Evolutionary conservation across 495 filamentous ascomycete genomes (phyloP), one percentile per base, ranked within the genome.

Genomic region (Penicillium alfredii): DNA sequence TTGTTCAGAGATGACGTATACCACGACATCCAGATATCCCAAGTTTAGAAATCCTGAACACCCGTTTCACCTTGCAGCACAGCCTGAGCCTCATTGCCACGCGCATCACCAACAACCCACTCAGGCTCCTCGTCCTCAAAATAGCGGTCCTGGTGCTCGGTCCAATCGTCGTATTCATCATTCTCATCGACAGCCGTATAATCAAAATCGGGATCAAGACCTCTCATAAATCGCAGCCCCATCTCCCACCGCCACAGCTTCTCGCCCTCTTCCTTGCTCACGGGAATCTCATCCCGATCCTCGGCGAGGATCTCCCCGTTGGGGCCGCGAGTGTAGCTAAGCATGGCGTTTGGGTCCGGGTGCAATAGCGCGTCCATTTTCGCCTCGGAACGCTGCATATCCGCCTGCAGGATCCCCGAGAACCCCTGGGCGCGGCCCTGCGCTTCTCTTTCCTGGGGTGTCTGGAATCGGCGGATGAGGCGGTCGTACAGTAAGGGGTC

Each of bases 401-500:
- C 83, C 1, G 82, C 74, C 51, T 88, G 78, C 0, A 90, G 69
- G 3, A 80, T 63, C 8, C 84, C 81, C 3, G 80, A 77, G 51
- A 86, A 88, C 1, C 86, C 85, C 53, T 84, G 85, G 3, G 60
- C 65, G 9, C 74, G 74, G 8, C 80, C 83, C 41, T 86, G 81
- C 9, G 68, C 73, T 56, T 87, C 81, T 34, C 84, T 72, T 62
- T 93, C 86, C 9, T 72, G 68, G 9, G 81, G 55, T 3, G 77
- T 78, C 35, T 86, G 85, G 58, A 88, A 89, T 42, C 80, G 81
- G 28, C 84, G 79, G 48, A 93, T 76, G 9, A 88, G 68, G 35
- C 76, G 74, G 53, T 90, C 85, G 64, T 93, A 88, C 27, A 88
- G 72, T 14, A 89, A 65, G 0, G 86, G 84, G 58, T 88, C 84